A percentile compares a stretch with the other conserved stretches of the same genome.
Evolutionary conservation across 495 filamentous ascomycete genomes (phyloP).

Genomic region (Xylaria castorea): DNA sequence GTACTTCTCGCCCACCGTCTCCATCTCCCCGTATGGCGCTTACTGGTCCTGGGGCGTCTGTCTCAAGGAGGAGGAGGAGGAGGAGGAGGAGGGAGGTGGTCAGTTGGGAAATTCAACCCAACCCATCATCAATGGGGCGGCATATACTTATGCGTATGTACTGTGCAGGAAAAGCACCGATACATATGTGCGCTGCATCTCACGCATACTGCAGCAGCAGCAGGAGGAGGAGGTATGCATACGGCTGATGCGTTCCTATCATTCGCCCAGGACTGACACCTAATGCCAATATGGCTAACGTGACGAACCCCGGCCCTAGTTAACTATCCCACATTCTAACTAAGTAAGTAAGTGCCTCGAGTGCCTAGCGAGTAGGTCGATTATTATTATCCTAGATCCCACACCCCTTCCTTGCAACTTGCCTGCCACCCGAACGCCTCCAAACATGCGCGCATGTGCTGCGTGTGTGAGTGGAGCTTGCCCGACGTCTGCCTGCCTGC

Average conservation of each 20-base stretch:
- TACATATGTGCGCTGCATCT: conserved; percentile 45
- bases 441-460: conserved; percentile 29
- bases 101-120: conserved; percentile 22
- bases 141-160: too few relatives aligned
- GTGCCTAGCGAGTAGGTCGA: neutral
- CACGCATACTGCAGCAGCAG: conserved; percentile 33
- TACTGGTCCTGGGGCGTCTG: conserved; percentile 10
- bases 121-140: conserved; percentile 20
- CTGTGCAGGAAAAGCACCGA: conserved; percentile 17
- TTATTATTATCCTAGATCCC: conserved; percentile 20
- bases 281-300: conserved; percentile 30
- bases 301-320: conserved; percentile 26
- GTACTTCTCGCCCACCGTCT: conserved; percentile 14
- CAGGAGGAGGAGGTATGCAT: conserved; percentile 32
- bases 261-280: conserved; percentile 36
- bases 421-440: conserved; percentile 28
- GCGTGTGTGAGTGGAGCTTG: conserved; percentile 42
- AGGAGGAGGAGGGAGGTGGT: neutral
- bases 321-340: conserved; percentile 13
- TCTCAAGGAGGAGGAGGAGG: neutral
- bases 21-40: conserved; percentile 13
- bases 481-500: conserved; percentile 31
- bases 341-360: neutral
- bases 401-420: conserved; percentile 7
- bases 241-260: conserved; percentile 39